Percentiles rank a stretch among this genome's conserved stretches.
Evolutionary conservation across 305 asterid genomes (phyloP).

Genomic region (Ilex paraguariensis): DNA sequence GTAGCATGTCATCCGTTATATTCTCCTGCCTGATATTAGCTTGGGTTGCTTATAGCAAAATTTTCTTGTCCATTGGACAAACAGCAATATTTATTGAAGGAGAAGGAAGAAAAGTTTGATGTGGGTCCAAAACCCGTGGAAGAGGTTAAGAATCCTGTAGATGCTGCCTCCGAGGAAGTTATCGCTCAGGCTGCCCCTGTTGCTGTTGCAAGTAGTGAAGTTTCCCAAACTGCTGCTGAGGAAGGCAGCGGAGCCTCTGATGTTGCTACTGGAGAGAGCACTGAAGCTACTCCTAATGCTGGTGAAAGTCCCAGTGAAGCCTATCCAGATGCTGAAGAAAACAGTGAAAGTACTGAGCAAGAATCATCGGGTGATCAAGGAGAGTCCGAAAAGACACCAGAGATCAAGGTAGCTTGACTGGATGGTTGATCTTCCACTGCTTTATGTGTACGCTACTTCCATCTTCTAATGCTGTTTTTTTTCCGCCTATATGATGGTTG

Average conservation of each 20-base stretch:
- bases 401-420: conserved; percentile 54
- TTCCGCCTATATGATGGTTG: background rate
- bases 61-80: background rate
- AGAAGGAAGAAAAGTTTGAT: conserved; percentile 36
- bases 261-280: conserved; percentile 33
- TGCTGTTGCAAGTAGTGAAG: conserved; percentile 36
- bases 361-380: conserved; percentile 45
- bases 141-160: conserved; percentile 25
- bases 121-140: conserved; percentile 33
- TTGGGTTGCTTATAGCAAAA: background rate
- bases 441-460: conserved; percentile 16
- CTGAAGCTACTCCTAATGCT: conserved; percentile 31
- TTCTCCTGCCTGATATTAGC: background rate
- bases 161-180: conserved; percentile 31
- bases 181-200: conserved; percentile 33
- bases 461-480: background rate
- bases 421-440: background rate
- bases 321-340: conserved; percentile 40
- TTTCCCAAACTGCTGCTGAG: conserved; percentile 31
- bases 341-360: conserved; percentile 42
- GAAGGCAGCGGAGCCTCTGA: conserved; percentile 35
- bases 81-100: conserved; percentile 73
- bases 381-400: conserved; percentile 58
- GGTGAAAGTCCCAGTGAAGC: conserved; percentile 33
- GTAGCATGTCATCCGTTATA: too few species aligned